Base-by-base conservation (phyloP, 169 alveolate species). In the Eimeria brunetti region DNA sequence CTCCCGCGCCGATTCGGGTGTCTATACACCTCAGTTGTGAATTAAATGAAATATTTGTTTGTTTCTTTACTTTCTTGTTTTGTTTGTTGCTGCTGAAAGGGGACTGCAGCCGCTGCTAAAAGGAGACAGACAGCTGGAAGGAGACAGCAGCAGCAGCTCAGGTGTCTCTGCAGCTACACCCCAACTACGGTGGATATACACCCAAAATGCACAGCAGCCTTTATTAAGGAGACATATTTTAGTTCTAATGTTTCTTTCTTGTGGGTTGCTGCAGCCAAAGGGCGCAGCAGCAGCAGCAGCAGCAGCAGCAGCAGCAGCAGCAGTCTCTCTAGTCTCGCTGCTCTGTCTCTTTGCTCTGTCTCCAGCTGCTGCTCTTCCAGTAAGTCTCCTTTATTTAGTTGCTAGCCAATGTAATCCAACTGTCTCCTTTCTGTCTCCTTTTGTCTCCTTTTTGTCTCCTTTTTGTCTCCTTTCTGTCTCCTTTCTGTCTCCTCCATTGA, bases 291-390 rank as follows among this genome's bases (percentile, higher is more conserved):
- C 44, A 58, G 67, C 67, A 11, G 67, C 80, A 69, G 46, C 80
- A 69, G 11, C 46, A 69, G 80, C 80, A 69, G 80, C 80, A 58
- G 67, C 67, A 69, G 80, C 78, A 67, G 78, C 80, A 69, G 80
- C 80, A n/a, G 80, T 24, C 14, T 22, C 67, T 58, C 67, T 58
- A 18, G 14, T 24, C 4, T 24, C 22, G 14, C 67, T 58, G n/a
- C 22, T 58, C 22, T 58, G 67, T 24, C 22, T 58, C 67, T 2
- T 58, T 58, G 75, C 75, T 64, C 41, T n/a, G 75, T 51, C 75
- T 64, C 41, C 75, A 14, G 75, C 75, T 64, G 75, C 73, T 62
- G 73, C 75, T 64, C 41, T n/a, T 24, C 58, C 58, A 51, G 58
- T 51, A 12, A 51, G 58, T 6, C 58, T 8, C 12, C 58, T 51